Evolutionary conservation across 768 basidiomycete genomes (phyloP).

Genomic region (Tylopilus plumbeoviolaceoides): DNA sequence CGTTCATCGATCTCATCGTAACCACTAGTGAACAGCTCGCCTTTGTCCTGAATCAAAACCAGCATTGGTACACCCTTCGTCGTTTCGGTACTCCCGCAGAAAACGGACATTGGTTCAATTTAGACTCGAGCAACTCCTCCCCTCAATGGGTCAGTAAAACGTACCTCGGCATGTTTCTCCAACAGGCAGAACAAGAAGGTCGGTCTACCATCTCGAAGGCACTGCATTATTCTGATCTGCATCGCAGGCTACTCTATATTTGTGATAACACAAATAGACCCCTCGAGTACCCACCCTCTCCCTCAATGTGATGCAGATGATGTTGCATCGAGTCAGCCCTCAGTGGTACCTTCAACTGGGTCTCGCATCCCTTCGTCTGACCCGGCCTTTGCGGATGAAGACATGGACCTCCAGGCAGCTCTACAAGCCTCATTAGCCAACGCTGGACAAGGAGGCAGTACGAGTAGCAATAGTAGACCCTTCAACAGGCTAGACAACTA

Average conservation of each 20-base stretch:
- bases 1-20: constrained; percentile 6
- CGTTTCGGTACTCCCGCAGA: constrained; percentile 60
- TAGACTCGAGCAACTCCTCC: constrained; percentile 65
- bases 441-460: neutral
- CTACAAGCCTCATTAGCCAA: constrained; percentile 72
- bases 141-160: constrained; percentile 84
- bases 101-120: constrained; percentile 81
- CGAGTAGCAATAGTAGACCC: constrained; percentile 4
- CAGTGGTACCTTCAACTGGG: constrained; percentile 27
- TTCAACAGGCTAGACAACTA: constrained; percentile 14
- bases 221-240: constrained; percentile 5
- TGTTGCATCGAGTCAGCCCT: constrained; percentile 55
- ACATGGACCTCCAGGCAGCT: constrained; percentile 83
- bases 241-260: constrained; percentile 77
- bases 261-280: constrained; percentile 63
- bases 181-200: constrained; percentile 87
- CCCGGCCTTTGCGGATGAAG: constrained; percentile 69
- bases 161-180: constrained; percentile 81
- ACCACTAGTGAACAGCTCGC: constrained; percentile 67
- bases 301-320: constrained; percentile 70
- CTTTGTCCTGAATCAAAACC: constrained; percentile 81
- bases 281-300: constrained; percentile 42
- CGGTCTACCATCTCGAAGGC: constrained; percentile 13
- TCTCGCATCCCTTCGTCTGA: constrained; percentile 10
- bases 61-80: constrained; percentile 88